phyloP scores from a whole-genome alignment of 2,329 filamentous ascomycete species.

The Emericellopsis atlantica region DNA sequence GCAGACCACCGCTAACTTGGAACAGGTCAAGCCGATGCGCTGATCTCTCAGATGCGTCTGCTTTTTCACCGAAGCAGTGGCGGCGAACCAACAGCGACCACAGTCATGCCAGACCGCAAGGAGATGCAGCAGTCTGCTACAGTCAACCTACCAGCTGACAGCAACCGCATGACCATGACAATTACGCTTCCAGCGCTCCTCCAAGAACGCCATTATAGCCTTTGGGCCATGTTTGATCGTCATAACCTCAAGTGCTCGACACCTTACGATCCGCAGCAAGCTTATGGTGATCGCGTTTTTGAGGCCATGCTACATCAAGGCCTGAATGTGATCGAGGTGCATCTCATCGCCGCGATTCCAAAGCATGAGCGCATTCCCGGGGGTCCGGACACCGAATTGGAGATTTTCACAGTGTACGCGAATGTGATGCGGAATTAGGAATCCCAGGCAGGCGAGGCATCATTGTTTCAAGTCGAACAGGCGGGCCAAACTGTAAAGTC shows the following conservation, averaged over 20 bases:
- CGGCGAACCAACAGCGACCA: constrained; percentile 47
- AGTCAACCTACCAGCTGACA: constrained; percentile 52
- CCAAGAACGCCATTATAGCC: constrained; percentile 57
- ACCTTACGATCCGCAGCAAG: constrained; percentile 40
- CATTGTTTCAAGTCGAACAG: background rate
- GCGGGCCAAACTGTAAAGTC: too few species aligned
- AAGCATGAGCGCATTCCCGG: constrained; percentile 42
- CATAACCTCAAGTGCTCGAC: constrained; percentile 38
- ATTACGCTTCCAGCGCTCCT: constrained; percentile 52
- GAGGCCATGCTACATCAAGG: constrained; percentile 61
- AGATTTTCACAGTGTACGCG: constrained; percentile 65
- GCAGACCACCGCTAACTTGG: constrained; percentile 9
- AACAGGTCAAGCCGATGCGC: constrained; percentile 42
- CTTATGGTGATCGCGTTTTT: constrained; percentile 53
- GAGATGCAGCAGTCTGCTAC: constrained; percentile 62
- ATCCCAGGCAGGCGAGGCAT: too few species aligned
- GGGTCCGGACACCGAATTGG: constrained; percentile 58
- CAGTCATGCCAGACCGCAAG: constrained; percentile 51
- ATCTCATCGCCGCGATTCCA: constrained; percentile 60
- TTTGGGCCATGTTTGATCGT: constrained; percentile 62
- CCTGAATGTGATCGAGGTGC: constrained; percentile 67
- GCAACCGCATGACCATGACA: constrained; percentile 60
- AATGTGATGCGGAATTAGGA: constrained; percentile 46
- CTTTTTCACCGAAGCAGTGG: constrained; percentile 56
- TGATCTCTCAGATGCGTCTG: constrained; percentile 55